A percentile compares a stretch with the other conserved stretches of the same genome.
These are phyloP conservation scores for Phytopythium sindhum DNA, from an alignment of 352 stramenopile species.

Conservation along the genomic window DNA sequence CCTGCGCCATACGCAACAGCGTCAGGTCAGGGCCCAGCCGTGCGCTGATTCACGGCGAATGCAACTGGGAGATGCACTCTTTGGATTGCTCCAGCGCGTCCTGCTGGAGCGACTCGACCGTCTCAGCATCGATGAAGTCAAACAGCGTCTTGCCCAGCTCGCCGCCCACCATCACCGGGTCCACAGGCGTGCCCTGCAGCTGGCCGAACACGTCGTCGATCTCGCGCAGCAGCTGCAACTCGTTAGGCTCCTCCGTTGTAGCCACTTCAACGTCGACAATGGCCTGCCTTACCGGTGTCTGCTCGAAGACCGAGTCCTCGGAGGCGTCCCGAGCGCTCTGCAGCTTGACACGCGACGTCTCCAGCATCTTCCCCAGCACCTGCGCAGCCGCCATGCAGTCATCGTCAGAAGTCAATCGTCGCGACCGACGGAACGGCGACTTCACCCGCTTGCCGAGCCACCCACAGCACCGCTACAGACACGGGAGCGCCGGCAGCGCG, in stretches of 20 bases:
- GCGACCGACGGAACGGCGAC: neutral
- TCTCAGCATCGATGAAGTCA: conserved; percentile 82
- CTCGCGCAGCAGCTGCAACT: conserved; percentile 53
- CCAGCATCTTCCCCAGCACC: conserved; percentile 65
- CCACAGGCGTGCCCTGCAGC: conserved; percentile 44
- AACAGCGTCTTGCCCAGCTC: conserved; percentile 74
- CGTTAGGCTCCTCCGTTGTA: neutral
- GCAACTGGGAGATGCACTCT: conserved; percentile 32
- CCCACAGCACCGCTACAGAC: neutral
- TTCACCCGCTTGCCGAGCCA: neutral
- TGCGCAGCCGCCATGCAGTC: conserved; percentile 8
- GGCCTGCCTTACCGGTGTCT: conserved; percentile 33
- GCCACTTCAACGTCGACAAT: neutral
- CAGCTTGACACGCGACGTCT: conserved; percentile 59
- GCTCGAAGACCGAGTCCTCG: conserved; percentile 50
- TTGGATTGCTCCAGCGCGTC: conserved; percentile 69
- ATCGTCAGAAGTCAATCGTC: neutral
- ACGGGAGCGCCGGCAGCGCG: neutral
- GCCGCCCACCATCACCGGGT: conserved; percentile 47
- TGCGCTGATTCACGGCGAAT: neutral
- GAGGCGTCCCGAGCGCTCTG: conserved; percentile 42
- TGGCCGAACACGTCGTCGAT: conserved; percentile 76
- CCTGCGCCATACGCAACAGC: conserved; percentile 16
- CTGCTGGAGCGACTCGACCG: conserved; percentile 72
- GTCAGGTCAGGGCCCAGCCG: neutral